Percentiles rank a stretch among this genome's conserved stretches.
Conservation (phyloP, 192 early-diverging fungal species). For the Oehlia diaphana region DNA sequence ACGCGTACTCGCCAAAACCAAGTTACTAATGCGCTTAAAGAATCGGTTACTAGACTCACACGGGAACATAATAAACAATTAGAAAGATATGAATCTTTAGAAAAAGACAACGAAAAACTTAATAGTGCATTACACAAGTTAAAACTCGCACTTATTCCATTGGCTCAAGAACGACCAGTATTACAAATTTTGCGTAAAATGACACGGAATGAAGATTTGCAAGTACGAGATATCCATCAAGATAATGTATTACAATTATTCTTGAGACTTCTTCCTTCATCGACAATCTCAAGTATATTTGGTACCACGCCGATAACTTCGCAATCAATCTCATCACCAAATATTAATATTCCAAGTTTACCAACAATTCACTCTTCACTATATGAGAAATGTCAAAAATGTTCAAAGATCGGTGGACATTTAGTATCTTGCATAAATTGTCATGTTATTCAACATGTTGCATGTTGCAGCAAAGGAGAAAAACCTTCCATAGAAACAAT, state of each 20-base stretch:
- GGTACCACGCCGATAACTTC: not conserved
- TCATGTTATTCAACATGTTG: conserved; percentile 4
- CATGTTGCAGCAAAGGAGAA: conserved; percentile 7
- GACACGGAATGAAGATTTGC: conserved; percentile 10
- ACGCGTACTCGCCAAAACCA: conserved; percentile 12
- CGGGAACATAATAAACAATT: not conserved
- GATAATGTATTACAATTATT: conserved; percentile 21
- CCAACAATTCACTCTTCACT: not conserved
- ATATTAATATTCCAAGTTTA: not conserved
- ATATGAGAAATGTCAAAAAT: conserved; percentile 8
- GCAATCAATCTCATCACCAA: not conserved
- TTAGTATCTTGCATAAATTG: not conserved
- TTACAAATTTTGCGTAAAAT: conserved; percentile 17
- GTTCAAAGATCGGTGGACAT: not conserved
- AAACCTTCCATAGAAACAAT: conserved; percentile 1
- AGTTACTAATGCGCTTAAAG: conserved; percentile 13
- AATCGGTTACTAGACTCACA: not conserved
- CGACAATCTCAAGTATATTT: not conserved
- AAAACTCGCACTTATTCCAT: conserved; percentile 10
- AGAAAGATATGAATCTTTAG: not conserved
- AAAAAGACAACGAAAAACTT: conserved; percentile 19
- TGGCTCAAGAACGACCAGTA: conserved; percentile 18
- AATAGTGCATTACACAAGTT: conserved; percentile 7
- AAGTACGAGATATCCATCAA: conserved; percentile 8
- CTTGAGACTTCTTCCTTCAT: not conserved